Conservation (phyloP, 1,139 yeast species). For the Sugiyamaella japonica region DNA sequence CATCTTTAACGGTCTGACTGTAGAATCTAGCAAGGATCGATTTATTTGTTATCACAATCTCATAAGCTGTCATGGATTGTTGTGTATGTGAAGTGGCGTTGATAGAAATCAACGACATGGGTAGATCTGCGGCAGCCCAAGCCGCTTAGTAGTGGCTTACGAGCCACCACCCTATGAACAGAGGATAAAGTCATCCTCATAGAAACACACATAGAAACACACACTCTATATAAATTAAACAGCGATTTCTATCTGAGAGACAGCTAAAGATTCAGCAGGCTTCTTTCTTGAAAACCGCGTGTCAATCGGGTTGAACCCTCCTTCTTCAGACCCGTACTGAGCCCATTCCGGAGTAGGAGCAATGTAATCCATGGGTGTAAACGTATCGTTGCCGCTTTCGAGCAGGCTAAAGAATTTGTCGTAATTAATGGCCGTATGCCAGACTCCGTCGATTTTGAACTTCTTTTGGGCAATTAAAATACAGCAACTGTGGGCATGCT, state of each 20-base stretch:
- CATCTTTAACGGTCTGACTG: slow-evolving; percentile 25
- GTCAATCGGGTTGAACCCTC: slow-evolving; percentile 90
- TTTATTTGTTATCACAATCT: not conserved
- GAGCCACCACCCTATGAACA: too few species aligned
- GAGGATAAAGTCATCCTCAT: too few species aligned
- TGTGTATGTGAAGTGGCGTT: not conserved
- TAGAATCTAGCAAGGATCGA: not conserved
- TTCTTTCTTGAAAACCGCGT: slow-evolving; percentile 31
- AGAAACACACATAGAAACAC: too few species aligned
- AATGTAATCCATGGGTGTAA: slow-evolving; percentile 77
- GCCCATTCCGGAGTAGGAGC: slow-evolving; percentile 90
- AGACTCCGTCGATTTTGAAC: slow-evolving; percentile 66
- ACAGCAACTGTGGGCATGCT: slow-evolving; percentile 95
- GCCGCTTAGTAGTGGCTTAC: not conserved
- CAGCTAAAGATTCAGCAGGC: not conserved
- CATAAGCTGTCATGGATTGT: slow-evolving; percentile 3
- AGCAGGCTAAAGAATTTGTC: slow-evolving; percentile 70
- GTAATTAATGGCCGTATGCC: slow-evolving; percentile 92
- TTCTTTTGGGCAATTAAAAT: slow-evolving; percentile 75
- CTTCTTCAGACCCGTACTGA: slow-evolving; percentile 77
- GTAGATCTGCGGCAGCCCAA: not conserved
- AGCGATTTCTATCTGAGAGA: not conserved
- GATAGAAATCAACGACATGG: too few species aligned
- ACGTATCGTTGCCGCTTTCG: slow-evolving; percentile 52
- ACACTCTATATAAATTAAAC: not conserved